Percentiles rank a stretch among this genome's conserved stretches.
Evolutionary conservation across 1,139 yeast genomes (phyloP).

Genomic region (Hyphopichia khmerensis): DNA sequence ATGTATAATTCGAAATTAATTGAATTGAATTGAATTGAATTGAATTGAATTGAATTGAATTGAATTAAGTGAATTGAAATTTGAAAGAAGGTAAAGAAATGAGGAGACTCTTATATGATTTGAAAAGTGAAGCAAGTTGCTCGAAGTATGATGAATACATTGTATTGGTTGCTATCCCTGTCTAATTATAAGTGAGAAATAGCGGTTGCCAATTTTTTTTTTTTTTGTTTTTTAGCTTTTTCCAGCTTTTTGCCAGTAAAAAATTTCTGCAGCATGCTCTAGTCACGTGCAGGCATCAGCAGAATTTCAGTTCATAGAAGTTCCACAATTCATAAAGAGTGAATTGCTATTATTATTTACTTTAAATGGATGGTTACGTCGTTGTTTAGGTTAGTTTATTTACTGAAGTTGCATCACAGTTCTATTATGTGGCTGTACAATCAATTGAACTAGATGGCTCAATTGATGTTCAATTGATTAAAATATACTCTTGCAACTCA

Average conservation of each 20-base stretch:
- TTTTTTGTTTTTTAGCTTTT: too few species aligned
- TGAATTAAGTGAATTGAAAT: neutral
- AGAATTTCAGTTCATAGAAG: neutral
- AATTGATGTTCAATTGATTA: too few species aligned
- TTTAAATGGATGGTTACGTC: neutral
- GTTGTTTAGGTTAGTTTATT: neutral
- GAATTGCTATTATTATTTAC: neutral
- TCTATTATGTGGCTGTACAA: too few species aligned
- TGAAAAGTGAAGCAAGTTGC: neutral
- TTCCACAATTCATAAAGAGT: neutral
- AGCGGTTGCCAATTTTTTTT: neutral
- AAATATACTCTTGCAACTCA: too few species aligned
- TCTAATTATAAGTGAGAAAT: neutral
- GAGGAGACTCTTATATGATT: neutral
- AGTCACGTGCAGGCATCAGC: slow-evolving; percentile 1
- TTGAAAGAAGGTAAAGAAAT: neutral
- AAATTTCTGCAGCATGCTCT: neutral
- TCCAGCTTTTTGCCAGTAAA: neutral
- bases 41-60: neutral
- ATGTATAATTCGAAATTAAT: neutral
- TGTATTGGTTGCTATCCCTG: neutral
- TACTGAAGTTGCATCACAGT: too few species aligned
- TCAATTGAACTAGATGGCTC: too few species aligned
- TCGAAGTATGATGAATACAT: neutral
- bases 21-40: neutral